Percentiles rank a stretch among this genome's conserved stretches.
Evolutionary conservation across 345 rosid species (phyloP).

Genomic region (Gossypium mustelinum): DNA sequence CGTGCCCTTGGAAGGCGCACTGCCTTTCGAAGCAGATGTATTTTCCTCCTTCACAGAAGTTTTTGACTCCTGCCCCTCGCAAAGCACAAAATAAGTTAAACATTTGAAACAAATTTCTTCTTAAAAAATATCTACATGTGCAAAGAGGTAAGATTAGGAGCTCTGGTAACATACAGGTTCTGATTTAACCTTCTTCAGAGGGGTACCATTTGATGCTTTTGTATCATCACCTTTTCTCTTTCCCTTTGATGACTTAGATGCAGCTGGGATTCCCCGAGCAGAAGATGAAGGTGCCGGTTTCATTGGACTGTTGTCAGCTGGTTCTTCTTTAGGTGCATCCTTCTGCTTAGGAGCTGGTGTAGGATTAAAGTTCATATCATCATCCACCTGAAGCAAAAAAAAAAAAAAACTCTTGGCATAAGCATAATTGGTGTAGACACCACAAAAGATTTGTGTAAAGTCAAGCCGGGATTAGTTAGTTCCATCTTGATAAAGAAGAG

Average conservation of each 20-base stretch:
- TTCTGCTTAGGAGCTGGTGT: conserved; percentile 60
- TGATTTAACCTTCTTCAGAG: conserved; percentile 78
- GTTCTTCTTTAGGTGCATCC: conserved; percentile 74
- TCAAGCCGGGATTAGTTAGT: neutral
- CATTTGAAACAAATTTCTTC: neutral
- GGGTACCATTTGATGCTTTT: conserved; percentile 54
- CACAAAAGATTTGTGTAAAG: neutral
- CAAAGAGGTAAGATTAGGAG: neutral
- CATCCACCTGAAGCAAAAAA: conserved; percentile 49
- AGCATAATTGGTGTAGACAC: neutral
- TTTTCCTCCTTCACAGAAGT: conserved; percentile 47
- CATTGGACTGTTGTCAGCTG: conserved; percentile 59
- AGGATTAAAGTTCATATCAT: conserved; percentile 51
- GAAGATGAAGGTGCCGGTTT: conserved; percentile 61
- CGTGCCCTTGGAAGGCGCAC: conserved; percentile 36
- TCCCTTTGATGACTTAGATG: conserved; percentile 73
- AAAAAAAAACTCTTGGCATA: neutral
- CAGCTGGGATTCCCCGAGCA: conserved; percentile 61
- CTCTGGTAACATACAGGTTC: conserved; percentile 52
- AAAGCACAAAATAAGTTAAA: neutral
- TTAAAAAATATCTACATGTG: neutral
- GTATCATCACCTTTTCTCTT: conserved; percentile 81
- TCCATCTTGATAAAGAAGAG: neutral
- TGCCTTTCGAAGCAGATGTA: conserved; percentile 39
- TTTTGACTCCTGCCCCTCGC: conserved; percentile 45